Evolutionary conservation across 2,329 filamentous ascomycete genomes (phyloP).

Genomic region (Atkinsonella hypoxylon): DNA sequence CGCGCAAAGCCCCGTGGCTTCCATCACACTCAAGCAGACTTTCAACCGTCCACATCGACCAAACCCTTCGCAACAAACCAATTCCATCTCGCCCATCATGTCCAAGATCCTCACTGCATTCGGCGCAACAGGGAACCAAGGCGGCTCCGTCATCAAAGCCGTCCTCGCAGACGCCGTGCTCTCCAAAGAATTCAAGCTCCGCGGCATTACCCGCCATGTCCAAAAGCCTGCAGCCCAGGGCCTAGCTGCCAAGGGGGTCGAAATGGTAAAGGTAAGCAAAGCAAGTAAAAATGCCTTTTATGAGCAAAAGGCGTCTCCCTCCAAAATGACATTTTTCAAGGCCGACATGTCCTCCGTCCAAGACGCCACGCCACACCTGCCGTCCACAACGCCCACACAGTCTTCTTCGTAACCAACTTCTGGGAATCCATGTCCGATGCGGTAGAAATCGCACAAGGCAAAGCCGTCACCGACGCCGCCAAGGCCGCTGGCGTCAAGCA

Average conservation of each 20-base stretch:
- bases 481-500: conserved; percentile 32
- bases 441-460: conserved; percentile 30
- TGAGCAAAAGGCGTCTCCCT: too few relatives aligned
- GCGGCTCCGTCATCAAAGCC: conserved; percentile 31
- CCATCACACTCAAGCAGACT: too few relatives aligned
- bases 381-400: conserved; percentile 29
- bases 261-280: conserved; percentile 21
- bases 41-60: too few relatives aligned
- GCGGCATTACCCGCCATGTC: conserved; percentile 34
- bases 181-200: conserved; percentile 30
- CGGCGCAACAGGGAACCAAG: conserved; percentile 37
- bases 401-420: conserved; percentile 30
- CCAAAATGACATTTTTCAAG: conserved; percentile 10
- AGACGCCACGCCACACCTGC: conserved; percentile 22
- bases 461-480: conserved; percentile 31
- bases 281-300: too few relatives aligned
- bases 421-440: conserved; percentile 23
- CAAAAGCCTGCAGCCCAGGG: conserved; percentile 26
- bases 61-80: background rate
- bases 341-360: conserved; percentile 28
- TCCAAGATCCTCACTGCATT: conserved; percentile 32
- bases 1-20: too few relatives aligned
- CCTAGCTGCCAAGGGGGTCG: conserved; percentile 28
- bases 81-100: conserved; percentile 10
- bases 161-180: conserved; percentile 35